Evolutionary conservation across 2,329 filamentous ascomycete genomes (phyloP).

Genomic region (Trichoderma sp.): DNA sequence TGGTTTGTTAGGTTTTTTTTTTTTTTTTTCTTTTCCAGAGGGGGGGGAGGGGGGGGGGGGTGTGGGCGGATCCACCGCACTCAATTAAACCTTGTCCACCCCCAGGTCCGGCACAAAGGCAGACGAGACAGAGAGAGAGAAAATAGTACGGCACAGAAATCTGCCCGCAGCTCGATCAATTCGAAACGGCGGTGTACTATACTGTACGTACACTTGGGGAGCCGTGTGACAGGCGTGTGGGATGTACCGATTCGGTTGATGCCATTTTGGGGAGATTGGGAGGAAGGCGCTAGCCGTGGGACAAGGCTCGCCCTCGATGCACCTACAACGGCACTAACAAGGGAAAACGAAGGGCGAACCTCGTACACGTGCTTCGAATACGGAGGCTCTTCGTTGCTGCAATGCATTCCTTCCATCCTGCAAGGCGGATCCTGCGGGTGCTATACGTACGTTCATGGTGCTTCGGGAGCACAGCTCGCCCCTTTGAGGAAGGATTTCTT

Average conservation of each 20-base stretch:
- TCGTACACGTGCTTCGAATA: neutral
- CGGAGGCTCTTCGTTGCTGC: neutral
- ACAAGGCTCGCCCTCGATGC: neutral
- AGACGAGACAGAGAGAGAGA: neutral
- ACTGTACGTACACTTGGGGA: neutral
- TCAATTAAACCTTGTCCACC: neutral
- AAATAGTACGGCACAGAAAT: conserved; percentile 14
- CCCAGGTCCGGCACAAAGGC: neutral
- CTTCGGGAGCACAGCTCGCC: neutral
- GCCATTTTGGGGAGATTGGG: conserved; percentile 10
- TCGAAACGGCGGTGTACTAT: conserved; percentile 16
- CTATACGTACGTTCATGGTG: no score
- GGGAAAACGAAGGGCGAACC: neutral
- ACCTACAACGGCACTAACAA: neutral
- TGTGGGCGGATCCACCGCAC: neutral
- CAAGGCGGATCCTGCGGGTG: conserved; percentile 9
- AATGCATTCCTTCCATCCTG: conserved; percentile 6
- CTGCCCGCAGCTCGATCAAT: conserved; percentile 16
- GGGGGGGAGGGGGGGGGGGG: neutral
- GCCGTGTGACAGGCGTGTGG: neutral
- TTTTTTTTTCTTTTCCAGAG: neutral
- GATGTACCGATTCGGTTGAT: conserved; percentile 11
- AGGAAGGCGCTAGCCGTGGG: conserved; percentile 10
- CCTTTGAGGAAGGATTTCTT: neutral
- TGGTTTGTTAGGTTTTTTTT: neutral